Base-by-base conservation (phyloP, 768 basidiomycete genomes). In the Cystofilobasidium bisporidii region DNA sequence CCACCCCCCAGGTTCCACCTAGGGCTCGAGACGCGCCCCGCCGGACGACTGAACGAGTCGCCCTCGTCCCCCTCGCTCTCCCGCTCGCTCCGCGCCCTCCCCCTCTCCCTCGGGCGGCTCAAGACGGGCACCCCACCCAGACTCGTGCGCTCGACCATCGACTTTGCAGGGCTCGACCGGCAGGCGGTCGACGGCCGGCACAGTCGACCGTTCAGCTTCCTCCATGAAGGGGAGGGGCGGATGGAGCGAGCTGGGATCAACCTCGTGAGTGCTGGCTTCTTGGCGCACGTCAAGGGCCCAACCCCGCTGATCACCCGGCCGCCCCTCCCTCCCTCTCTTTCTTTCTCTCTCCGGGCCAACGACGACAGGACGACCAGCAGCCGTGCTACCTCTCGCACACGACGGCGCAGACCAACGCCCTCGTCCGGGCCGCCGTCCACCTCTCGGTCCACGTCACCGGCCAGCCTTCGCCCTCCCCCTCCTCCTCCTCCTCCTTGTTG, bases 81-180 rank as follows among this genome's bases (percentile, higher is more conserved):
- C 1, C 82, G 81, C 1, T 89, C 90, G 9, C 82, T 94, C 14
- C 80, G 81, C 3, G 75, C 80, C 2, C 88, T 88, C 14, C 88
- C 89, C 0, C 91, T 94, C 78, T 82, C 83, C 71, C 85, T 93
- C 11, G 88, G 88, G 11, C 82, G 91, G 2, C 78, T 92, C 65
- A 89, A 92, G 79, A 80, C 79, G 11, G 85, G 91, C 3, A 94
- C 91, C 0, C 91, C 91, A 17, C 89, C 91, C 2, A 81, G 91
- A 8, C 78, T 94, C 18, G 84, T 85, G 61, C 82, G 81, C 26
- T 81, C 77, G 14, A 86, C 86, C 1, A 89, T 94, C 64, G 77
- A 90, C 73, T 91, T 87, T 70, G 76, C 76, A 17, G 81, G 79
- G 5, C 76, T 92, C 74, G 80, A 77, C 40, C 77, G 74, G 64